Evolutionary conservation across 306 rosid species (phyloP).

Genomic region (Clitoria ternatea): DNA sequence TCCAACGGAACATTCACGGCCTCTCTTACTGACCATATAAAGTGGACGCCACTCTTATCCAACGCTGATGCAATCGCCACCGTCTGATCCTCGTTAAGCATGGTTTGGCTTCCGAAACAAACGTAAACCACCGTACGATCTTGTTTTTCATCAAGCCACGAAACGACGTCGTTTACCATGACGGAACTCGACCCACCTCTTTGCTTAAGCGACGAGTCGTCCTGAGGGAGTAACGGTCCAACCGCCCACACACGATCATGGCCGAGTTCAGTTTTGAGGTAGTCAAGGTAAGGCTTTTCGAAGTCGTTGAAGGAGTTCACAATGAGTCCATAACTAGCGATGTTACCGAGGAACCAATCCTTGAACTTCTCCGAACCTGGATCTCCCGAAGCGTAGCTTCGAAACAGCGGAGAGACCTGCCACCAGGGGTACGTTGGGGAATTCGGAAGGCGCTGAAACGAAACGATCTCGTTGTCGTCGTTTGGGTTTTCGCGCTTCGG

Average conservation of each 20-base stretch:
- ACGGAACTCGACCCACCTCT: slow-evolving; percentile 42
- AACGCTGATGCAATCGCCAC: slow-evolving; percentile 24
- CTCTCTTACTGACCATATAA: slow-evolving; percentile 36
- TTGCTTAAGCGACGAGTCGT: background rate
- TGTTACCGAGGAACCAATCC: slow-evolving; percentile 15
- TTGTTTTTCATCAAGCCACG: slow-evolving; percentile 41
- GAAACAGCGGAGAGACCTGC: slow-evolving; percentile 45
- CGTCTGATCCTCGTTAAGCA: slow-evolving; percentile 23
- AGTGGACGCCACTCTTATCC: slow-evolving; percentile 48
- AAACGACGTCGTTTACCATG: background rate
- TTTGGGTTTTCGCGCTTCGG: background rate
- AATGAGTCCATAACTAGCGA: slow-evolving; percentile 45
- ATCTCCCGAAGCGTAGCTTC: slow-evolving; percentile 26
- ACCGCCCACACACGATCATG: slow-evolving; percentile 50
- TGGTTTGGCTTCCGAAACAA: slow-evolving; percentile 44
- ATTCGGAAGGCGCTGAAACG: slow-evolving; percentile 21
- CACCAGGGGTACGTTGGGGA: slow-evolving; percentile 58
- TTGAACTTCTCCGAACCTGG: slow-evolving; percentile 14
- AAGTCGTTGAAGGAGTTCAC: slow-evolving; percentile 40
- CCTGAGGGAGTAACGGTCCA: slow-evolving; percentile 42
- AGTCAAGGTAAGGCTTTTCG: slow-evolving; percentile 38
- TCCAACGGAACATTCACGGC: background rate
- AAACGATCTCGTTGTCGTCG: slow-evolving; percentile 34
- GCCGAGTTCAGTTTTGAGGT: slow-evolving; percentile 26
- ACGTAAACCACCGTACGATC: slow-evolving; percentile 38